Evolutionary conservation across 2,329 filamentous ascomycete species (phyloP), one percentile per base, ranked within the genome.

Genomic region (Fusarium palustre): DNA sequence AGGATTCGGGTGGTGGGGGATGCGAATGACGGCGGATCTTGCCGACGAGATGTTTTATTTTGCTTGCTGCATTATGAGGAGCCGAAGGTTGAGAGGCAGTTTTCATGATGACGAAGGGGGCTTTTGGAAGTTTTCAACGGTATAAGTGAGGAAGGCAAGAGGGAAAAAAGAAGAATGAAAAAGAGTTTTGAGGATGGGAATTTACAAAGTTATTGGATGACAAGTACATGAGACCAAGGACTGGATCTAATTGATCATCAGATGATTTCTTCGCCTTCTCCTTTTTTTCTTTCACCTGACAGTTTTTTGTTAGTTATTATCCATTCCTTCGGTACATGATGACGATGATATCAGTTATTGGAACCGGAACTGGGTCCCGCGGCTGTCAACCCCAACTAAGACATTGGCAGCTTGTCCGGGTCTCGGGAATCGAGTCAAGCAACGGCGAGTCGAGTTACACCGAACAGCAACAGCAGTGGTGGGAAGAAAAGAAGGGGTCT

Each of bases 11-110:
- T 7, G 54, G 46, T 22, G 64, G 50, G 36, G 66, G 55, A 16
- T 66, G 58, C n/a, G 70, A 45, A 25, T 72, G 70, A 25, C 58
- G 71, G 39, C 68, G 66, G 36, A 73, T 66, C 43, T 72, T 73
- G 47, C 70, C 68, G 22, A 73, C 69, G 16, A 73, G 54, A 25
- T 66, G 66, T 42, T 73, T 71, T 50, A 73, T 71, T 52, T 63
- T 69, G 54, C 65, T 67, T 34, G 45, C 30, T 25, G 64, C 43
- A 20, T 47, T 55, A 25, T 68, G 69, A 33, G 48, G 34, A 31
- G 56, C 45, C 54, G 67, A 36, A 52, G 68, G 38, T 13, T 64
- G 65, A 20, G 61, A 57, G 20, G 70, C 34, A 15, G 65, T 63
- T 52, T 60, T 69, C 65, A 71, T 72, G 22, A 57, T 70, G 47